Evolutionary conservation across 2,329 filamentous ascomycete species (phyloP).

Genomic region (Tolypocladium pustulatum): DNA sequence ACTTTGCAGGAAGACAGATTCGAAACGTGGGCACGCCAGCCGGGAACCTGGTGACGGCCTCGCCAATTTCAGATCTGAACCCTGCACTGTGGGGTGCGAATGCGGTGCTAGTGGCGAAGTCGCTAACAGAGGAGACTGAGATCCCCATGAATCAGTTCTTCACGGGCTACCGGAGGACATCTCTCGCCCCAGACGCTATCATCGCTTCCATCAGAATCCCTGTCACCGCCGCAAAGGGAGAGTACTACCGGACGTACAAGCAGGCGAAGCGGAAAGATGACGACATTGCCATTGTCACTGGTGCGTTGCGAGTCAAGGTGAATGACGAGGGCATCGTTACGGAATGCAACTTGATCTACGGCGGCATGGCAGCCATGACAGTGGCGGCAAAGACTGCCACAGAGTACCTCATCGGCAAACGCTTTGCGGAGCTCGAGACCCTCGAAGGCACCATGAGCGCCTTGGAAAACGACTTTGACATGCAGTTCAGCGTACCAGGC

Average conservation of each 20-base stretch:
- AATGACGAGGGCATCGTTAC: slow-evolving; percentile 59
- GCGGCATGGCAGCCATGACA: slow-evolving; percentile 89
- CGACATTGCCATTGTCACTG: slow-evolving; percentile 95
- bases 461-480: slow-evolving; percentile 79
- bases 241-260: slow-evolving; percentile 86
- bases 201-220: slow-evolving; percentile 85
- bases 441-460: slow-evolving; percentile 85
- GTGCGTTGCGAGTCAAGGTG: slow-evolving; percentile 66
- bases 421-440: slow-evolving; percentile 69
- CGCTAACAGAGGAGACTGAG: slow-evolving; percentile 59
- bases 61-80: slow-evolving; percentile 92
- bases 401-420: slow-evolving; percentile 65
- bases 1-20: slow-evolving; percentile 92
- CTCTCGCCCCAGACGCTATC: slow-evolving; percentile 69
- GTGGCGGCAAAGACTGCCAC: slow-evolving; percentile 75
- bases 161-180: slow-evolving; percentile 79
- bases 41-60: slow-evolving; percentile 87
- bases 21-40: slow-evolving; percentile 95
- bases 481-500: slow-evolving; percentile 83
- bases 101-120: slow-evolving; percentile 71
- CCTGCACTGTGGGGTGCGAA: slow-evolving; percentile 86
- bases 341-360: slow-evolving; percentile 74
- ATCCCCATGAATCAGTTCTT: slow-evolving; percentile 94
- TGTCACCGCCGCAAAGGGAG: slow-evolving; percentile 59
- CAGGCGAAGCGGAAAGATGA: slow-evolving; percentile 96